Conservation (phyloP, 805 yeast genomes). For the Crinitomyces ghanaensis region DNA sequence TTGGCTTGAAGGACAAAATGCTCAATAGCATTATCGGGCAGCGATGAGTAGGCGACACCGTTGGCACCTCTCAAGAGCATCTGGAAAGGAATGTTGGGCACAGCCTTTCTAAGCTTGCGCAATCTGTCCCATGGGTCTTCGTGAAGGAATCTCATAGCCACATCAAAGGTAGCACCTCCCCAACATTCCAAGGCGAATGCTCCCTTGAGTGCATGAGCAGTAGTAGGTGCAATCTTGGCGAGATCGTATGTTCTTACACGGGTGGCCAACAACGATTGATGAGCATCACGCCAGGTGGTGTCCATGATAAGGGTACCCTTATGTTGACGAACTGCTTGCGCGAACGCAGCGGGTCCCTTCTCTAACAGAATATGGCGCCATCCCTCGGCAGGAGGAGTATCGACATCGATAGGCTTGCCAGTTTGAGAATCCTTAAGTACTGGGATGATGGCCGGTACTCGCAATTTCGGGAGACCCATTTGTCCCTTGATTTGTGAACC, state of each 20-base stretch:
- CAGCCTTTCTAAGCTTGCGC: constrained; percentile 73
- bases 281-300: constrained; percentile 99
- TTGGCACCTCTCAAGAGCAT: constrained; percentile 99
- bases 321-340: constrained; percentile 71
- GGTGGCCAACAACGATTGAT: constrained; percentile 93
- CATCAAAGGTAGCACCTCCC: constrained; percentile 99
- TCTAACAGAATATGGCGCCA: constrained; percentile 84
- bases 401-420: constrained; percentile 54
- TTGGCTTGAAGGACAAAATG: constrained; percentile 93
- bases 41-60: constrained; percentile 95
- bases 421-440: constrained; percentile 46
- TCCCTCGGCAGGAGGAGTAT: constrained; percentile 54
- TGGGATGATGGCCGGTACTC: constrained; percentile 68
- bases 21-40: constrained; percentile 98
- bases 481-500: constrained; percentile 96
- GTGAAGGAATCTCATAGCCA: constrained; percentile 93
- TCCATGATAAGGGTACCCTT: constrained; percentile 91
- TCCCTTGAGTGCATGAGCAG: constrained; percentile 79
- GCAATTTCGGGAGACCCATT: constrained; percentile 78
- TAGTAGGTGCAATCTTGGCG: constrained; percentile 83
- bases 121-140: constrained; percentile 99
- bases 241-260: constrained; percentile 93
- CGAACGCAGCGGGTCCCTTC: constrained; percentile 83
- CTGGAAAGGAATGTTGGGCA: constrained; percentile 98
- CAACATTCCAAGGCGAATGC: constrained; percentile 97